A percentile compares a stretch with the other conserved stretches of the same genome.
phyloP scores from a whole-genome alignment of 805 yeast genomes.

The Tetrapisispora phaffii region DNA sequence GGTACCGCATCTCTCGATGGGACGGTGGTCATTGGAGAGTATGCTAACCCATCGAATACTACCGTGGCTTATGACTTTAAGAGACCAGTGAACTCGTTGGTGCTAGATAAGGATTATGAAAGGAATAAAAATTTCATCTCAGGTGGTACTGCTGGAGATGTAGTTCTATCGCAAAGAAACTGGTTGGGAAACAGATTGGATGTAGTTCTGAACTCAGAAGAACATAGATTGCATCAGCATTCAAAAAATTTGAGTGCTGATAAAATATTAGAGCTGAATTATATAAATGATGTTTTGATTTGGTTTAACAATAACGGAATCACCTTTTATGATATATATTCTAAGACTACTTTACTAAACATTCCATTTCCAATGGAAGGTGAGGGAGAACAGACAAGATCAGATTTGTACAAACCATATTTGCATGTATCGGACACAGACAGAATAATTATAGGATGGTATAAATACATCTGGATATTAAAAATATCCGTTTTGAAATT shows the following conservation, averaged over 20 bases:
- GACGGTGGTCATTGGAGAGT: slow-evolving; percentile 70
- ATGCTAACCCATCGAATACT: slow-evolving; percentile 46
- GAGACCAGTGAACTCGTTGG: slow-evolving; percentile 82
- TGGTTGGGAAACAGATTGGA: slow-evolving; percentile 86
- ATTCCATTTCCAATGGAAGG: slow-evolving; percentile 42
- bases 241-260: slow-evolving; percentile 29
- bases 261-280: slow-evolving; percentile 59
- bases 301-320: slow-evolving; percentile 86
- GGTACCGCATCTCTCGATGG: slow-evolving; percentile 94
- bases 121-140: slow-evolving; percentile 59
- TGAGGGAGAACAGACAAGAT: slow-evolving; percentile 37
- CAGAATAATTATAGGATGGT: slow-evolving; percentile 75
- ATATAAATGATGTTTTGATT: slow-evolving; percentile 54
- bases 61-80: slow-evolving; percentile 67
- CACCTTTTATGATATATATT: slow-evolving; percentile 48
- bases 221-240: neutral
- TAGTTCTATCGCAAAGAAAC: slow-evolving; percentile 60
- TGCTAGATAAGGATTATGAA: slow-evolving; percentile 60
- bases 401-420: slow-evolving; percentile 80
- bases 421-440: slow-evolving; percentile 56
- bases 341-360: slow-evolving; percentile 39
- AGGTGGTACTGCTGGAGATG: slow-evolving; percentile 86
- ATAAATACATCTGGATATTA: slow-evolving; percentile 61
- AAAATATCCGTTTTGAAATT: slow-evolving; percentile 31
- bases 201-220: slow-evolving; percentile 37